phyloP scores from a whole-genome alignment of 1,284 basidiomycete species.

The Ceratobasidium sp. region DNA sequence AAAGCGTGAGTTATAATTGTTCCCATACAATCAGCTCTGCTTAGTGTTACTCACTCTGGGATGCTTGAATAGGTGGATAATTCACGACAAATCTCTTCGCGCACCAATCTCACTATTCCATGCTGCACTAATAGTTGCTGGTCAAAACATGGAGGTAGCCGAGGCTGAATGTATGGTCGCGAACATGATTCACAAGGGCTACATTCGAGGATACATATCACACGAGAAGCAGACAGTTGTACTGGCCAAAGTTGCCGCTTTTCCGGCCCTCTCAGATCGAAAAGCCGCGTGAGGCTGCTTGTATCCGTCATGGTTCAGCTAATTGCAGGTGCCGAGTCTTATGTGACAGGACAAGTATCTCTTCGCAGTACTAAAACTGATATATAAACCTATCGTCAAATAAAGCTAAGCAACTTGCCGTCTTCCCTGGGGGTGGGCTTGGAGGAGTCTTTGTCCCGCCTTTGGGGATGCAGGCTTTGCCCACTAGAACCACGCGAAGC shows the following conservation, averaged over 20 bases:
- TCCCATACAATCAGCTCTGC: background rate
- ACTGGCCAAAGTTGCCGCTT: constrained; percentile 81
- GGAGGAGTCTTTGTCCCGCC: too few relatives aligned
- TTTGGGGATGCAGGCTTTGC: too few relatives aligned
- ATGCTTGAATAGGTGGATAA: constrained; percentile 72
- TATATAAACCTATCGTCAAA: background rate
- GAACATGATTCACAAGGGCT: constrained; percentile 93
- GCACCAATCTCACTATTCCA: constrained; percentile 84
- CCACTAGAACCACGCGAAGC: too few relatives aligned
- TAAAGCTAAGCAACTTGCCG: too few relatives aligned
- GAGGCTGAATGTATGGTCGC: constrained; percentile 95
- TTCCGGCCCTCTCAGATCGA: constrained; percentile 61
- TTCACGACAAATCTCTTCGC: constrained; percentile 73
- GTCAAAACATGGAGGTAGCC: constrained; percentile 64
- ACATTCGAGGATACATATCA: constrained; percentile 94
- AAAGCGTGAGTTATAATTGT: constrained; percentile 70
- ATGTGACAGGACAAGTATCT: background rate
- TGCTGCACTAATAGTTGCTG: constrained; percentile 72
- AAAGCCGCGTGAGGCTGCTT: constrained; percentile 14
- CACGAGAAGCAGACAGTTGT: constrained; percentile 95
- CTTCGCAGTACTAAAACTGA: background rate
- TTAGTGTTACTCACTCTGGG: constrained; percentile 1
- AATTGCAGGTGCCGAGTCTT: background rate
- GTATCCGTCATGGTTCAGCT: background rate
- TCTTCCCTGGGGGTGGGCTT: too few relatives aligned